Conservation (phyloP, 805 yeast species). For the Yamadazyma olivae region DNA sequence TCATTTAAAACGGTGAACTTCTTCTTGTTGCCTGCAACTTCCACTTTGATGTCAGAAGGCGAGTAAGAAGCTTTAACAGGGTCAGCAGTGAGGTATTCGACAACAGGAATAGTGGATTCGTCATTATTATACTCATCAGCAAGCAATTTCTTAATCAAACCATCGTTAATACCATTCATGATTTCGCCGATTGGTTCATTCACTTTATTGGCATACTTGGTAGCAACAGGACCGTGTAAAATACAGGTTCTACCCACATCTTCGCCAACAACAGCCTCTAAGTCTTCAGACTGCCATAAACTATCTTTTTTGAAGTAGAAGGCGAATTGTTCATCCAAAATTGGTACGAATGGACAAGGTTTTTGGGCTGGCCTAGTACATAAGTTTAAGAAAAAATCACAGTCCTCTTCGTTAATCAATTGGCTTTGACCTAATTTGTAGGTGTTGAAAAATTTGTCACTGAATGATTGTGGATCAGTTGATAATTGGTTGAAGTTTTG, state of each 20-base stretch:
- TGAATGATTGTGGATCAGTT: conserved; percentile 54
- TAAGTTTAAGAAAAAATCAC: conserved; percentile 83
- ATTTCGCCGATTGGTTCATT: conserved; percentile 93
- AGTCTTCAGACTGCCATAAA: conserved; percentile 96
- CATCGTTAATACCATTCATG: conserved; percentile 84
- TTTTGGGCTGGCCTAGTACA: conserved; percentile 85
- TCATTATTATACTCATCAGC: conserved; percentile 71
- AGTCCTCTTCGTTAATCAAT: conserved; percentile 91
- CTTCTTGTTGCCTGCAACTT: conserved; percentile 27
- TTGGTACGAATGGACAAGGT: conserved; percentile 98
- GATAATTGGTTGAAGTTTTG: conserved; percentile 71
- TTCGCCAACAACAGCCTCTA: conserved; percentile 91
- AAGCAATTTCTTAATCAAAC: conserved; percentile 72
- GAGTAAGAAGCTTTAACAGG: conserved; percentile 7
- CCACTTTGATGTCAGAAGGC: conserved; percentile 28
- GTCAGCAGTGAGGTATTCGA: conserved; percentile 84
- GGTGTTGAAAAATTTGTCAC: conserved; percentile 58
- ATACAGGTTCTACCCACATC: conserved; percentile 99
- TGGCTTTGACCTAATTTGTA: conserved; percentile 78
- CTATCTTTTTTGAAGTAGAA: conserved; percentile 98
- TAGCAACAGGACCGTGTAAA: conserved; percentile 98
- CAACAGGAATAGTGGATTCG: conserved; percentile 71
- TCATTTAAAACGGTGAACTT: conserved; percentile 38
- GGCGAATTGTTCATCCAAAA: conserved; percentile 90
- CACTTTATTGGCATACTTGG: conserved; percentile 79